Conservation (phyloP, 495 filamentous ascomycete genomes). For the Penicillium robsamsonii region DNA sequence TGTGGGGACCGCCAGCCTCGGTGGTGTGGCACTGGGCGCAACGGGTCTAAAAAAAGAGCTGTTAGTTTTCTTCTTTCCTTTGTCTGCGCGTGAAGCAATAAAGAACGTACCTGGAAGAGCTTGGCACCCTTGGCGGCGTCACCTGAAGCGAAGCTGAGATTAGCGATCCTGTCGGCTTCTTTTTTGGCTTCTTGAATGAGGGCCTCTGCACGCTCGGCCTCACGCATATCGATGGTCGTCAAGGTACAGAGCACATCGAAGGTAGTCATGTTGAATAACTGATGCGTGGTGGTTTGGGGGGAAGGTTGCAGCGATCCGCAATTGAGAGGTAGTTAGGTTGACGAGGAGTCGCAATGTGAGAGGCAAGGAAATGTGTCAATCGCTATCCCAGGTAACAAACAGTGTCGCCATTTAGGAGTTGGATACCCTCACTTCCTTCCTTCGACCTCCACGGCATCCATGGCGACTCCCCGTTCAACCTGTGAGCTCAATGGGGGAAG, state of each 20-base stretch:
- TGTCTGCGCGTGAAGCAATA: neutral
- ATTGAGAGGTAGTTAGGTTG: neutral
- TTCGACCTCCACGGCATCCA: neutral
- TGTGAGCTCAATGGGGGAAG: conserved; percentile 6
- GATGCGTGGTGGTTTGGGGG: neutral
- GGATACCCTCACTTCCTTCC: conserved; percentile 3
- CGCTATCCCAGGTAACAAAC: too few species aligned
- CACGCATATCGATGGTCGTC: conserved; percentile 28
- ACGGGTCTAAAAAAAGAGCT: conserved; percentile 60
- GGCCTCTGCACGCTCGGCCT: conserved; percentile 19
- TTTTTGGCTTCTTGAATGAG: conserved; percentile 13
- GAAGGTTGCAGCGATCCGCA: neutral
- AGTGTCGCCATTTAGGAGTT: neutral
- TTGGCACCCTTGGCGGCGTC: conserved; percentile 95
- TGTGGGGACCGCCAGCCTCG: conserved; percentile 84
- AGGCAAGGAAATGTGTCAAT: neutral
- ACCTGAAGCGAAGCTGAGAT: conserved; percentile 54
- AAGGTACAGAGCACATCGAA: conserved; percentile 30
- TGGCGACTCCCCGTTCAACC: neutral
- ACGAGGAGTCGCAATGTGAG: neutral
- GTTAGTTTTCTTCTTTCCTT: conserved; percentile 17
- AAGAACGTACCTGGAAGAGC: conserved; percentile 79
- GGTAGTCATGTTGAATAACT: conserved; percentile 28
- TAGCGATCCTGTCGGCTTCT: conserved; percentile 23
- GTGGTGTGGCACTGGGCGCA: conserved; percentile 98